phyloP scores from a whole-genome alignment of 345 rosid genomes.

The Euphorbia tirucalli region DNA sequence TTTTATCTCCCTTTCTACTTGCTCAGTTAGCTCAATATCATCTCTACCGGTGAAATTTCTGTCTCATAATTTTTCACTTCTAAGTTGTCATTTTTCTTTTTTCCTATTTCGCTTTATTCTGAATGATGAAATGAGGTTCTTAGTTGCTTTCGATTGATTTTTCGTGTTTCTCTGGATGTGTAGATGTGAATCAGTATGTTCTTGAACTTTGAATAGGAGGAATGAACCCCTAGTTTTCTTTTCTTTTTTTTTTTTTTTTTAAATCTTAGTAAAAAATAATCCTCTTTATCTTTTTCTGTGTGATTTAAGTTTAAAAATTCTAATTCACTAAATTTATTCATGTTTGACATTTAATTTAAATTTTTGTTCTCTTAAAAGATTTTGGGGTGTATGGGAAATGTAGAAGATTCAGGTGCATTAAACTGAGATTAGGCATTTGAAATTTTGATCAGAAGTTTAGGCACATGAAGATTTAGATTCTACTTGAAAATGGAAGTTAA shows the following conservation, averaged over 20 bases:
- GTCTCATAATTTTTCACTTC: not conserved
- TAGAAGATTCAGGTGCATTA: not conserved
- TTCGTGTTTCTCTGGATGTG: not conserved
- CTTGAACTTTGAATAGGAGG: not conserved
- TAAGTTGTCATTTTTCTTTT: not conserved
- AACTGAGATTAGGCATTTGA: not conserved
- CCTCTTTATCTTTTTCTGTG: not conserved
- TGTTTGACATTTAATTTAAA: too few relatives aligned
- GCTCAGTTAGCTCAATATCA: not conserved
- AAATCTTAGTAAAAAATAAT: not conserved
- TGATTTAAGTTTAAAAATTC: too few relatives aligned
- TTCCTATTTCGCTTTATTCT: not conserved
- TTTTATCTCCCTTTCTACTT: not conserved
- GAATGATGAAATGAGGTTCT: not conserved
- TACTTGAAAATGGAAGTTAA: too few relatives aligned
- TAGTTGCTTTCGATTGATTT: not conserved
- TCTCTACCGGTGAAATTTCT: not conserved
- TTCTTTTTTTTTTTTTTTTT: too few relatives aligned
- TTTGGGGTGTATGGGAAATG: too few relatives aligned
- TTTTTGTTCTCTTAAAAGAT: not conserved
- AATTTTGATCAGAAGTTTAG: not conserved
- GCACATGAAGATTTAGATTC: not conserved
- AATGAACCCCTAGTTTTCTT: not conserved
- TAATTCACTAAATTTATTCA: too few relatives aligned
- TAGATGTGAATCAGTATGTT: not conserved